Conservation (phyloP, 2,329 filamentous ascomycete species). For the Beauveria rudraprayagi region DNA sequence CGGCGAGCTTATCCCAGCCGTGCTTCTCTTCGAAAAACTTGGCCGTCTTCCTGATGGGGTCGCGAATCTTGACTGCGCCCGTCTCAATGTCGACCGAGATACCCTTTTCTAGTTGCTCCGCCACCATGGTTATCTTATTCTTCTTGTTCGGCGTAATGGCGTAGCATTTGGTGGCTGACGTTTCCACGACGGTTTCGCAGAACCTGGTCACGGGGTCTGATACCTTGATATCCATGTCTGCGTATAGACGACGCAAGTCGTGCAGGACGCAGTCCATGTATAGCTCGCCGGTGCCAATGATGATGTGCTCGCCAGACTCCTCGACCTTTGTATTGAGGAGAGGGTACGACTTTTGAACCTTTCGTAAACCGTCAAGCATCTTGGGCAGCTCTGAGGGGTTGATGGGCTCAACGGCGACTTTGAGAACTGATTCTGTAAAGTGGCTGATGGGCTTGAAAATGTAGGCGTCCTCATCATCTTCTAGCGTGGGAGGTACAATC, state of each 20-base stretch:
- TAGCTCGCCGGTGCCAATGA: conserved; percentile 92
- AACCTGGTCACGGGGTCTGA: conserved; percentile 96
- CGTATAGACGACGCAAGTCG: conserved; percentile 85
- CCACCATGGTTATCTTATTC: conserved; percentile 98
- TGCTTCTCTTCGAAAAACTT: conserved; percentile 97
- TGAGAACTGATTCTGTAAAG: conserved; percentile 96
- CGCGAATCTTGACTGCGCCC: conserved; percentile 82
- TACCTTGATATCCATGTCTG: conserved; percentile 98
- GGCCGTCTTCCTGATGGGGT: conserved; percentile 85
- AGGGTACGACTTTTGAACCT: conserved; percentile 97
- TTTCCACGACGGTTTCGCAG: conserved; percentile 96
- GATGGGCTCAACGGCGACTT: conserved; percentile 95
- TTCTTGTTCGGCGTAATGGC: conserved; percentile 98
- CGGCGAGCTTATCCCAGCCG: conserved; percentile 91
- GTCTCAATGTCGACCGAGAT: conserved; percentile 92
- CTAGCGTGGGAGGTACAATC: conserved; percentile 69
- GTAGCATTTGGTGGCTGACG: conserved; percentile 95
- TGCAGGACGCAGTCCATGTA: conserved; percentile 99
- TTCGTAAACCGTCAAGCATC: conserved; percentile 94
- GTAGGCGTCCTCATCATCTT: conserved; percentile 84
- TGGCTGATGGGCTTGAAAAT: conserved; percentile 91
- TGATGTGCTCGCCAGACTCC: conserved; percentile 92
- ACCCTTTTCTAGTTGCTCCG: conserved; percentile 88
- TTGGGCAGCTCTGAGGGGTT: conserved; percentile 97
- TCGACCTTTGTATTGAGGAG: conserved; percentile 95